Conservation (phyloP, 1,139 yeast genomes). For the Saccharomycopsis hybrid region DNA sequence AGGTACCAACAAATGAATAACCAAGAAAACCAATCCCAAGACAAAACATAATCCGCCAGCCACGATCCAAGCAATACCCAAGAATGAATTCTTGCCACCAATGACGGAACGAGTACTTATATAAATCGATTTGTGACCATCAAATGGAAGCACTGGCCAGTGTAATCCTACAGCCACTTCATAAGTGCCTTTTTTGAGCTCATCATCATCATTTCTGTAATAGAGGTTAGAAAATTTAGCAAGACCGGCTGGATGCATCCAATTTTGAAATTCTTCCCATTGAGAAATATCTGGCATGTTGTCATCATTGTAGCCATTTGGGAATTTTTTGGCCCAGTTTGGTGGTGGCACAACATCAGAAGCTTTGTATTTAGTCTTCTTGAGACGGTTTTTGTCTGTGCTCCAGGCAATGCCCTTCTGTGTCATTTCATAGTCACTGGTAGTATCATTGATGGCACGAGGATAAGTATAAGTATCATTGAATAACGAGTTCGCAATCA, state of each 20-base stretch:
- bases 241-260: constrained; percentile 96
- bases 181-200: constrained; percentile 61
- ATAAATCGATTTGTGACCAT: constrained; percentile 77
- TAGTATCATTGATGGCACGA: constrained; percentile 40
- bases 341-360: constrained; percentile 90
- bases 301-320: constrained; percentile 82
- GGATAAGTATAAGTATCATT: constrained; percentile 72
- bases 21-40: constrained; percentile 51
- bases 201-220: constrained; percentile 65
- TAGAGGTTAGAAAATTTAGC: constrained; percentile 81
- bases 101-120: constrained; percentile 78
- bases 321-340: constrained; percentile 78
- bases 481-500: constrained; percentile 88
- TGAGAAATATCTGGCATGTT: constrained; percentile 75
- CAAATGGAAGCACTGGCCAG: constrained; percentile 78
- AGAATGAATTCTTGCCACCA: constrained; percentile 84
- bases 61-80: constrained; percentile 85
- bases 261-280: constrained; percentile 86
- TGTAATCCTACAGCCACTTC: constrained; percentile 70
- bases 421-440: constrained; percentile 52
- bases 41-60: constrained; percentile 85
- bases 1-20: constrained; percentile 60
- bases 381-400: constrained; percentile 69
- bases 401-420: constrained; percentile 81
- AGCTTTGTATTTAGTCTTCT: constrained; percentile 66